Conservation (phyloP, 176 grass and related monocot species). For the Carex scoparia region DNA sequence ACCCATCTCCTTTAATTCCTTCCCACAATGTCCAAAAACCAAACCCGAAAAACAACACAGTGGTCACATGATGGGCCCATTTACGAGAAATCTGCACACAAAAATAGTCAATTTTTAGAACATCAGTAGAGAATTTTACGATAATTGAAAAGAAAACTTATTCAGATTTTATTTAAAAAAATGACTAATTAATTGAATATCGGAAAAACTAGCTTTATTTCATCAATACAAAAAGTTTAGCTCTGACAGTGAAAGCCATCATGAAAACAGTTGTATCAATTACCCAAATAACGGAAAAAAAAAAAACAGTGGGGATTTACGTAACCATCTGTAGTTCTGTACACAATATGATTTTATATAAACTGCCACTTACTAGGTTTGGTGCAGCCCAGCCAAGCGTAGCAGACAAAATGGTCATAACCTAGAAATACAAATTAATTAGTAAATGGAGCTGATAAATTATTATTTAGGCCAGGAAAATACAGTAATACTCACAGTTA, state of each 20-base stretch:
- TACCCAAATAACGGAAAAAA: neutral
- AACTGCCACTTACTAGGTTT: conserved; percentile 69
- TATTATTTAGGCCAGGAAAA: neutral
- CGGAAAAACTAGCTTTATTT: neutral
- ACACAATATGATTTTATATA: neutral
- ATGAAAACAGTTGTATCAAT: too few species aligned
- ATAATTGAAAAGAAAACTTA: neutral
- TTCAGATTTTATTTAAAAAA: neutral
- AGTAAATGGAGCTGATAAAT: neutral
- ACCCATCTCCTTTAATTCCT: conserved; percentile 87
- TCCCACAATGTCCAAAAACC: conserved; percentile 96
- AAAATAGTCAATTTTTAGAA: neutral
- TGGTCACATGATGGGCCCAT: conserved; percentile 93
- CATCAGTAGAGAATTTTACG: neutral
- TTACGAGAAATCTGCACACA: conserved; percentile 87
- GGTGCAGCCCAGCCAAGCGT: conserved; percentile 87
- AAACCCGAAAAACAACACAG: conserved; percentile 82
- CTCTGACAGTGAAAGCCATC: neutral
- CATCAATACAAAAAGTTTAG: neutral
- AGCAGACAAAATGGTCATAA: conserved; percentile 86
- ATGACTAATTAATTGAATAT: neutral
- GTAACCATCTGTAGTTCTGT: neutral
- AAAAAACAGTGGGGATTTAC: neutral
- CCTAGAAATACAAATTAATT: conserved; percentile 41
- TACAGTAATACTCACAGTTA: conserved; percentile 53